Percentiles rank a stretch among this genome's conserved stretches.
Evolutionary conservation across 768 basidiomycete species (phyloP).

Genomic region (Trametes gibbosa): DNA sequence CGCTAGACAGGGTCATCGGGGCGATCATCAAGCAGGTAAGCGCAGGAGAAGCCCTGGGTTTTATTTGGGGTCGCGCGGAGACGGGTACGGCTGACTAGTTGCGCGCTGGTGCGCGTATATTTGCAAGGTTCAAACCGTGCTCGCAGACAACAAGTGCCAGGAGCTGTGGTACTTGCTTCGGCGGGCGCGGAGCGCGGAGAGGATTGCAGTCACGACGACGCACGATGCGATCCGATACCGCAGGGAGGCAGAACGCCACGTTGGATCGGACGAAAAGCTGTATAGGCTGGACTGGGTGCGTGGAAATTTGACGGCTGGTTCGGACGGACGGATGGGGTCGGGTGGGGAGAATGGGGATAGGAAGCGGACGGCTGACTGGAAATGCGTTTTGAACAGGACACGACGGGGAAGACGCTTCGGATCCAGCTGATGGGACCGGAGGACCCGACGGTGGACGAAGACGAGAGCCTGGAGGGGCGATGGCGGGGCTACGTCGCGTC

Average conservation of each 20-base stretch:
- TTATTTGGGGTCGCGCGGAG: not conserved
- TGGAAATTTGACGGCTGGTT: no score
- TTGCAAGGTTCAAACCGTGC: conserved; percentile 77
- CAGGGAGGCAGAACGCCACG: conserved; percentile 73
- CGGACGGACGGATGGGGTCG: no score
- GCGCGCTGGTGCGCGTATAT: not conserved
- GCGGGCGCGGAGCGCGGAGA: conserved; percentile 51
- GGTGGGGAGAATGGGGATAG: not conserved
- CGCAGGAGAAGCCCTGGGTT: not conserved
- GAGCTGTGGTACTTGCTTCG: conserved; percentile 80
- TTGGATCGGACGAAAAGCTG: conserved; percentile 72
- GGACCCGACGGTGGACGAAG: conserved; percentile 64
- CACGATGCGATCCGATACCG: conserved; percentile 76
- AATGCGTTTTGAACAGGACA: conserved; percentile 40
- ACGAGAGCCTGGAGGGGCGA: conserved; percentile 47
- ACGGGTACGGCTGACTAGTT: conserved; percentile 2
- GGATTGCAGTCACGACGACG: conserved; percentile 39
- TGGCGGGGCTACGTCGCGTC: conserved; percentile 77
- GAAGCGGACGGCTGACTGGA: conserved; percentile 4
- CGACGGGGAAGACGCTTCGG: conserved; percentile 50
- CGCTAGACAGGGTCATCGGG: conserved; percentile 88
- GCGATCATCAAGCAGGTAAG: conserved; percentile 89
- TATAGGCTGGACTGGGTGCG: conserved; percentile 81
- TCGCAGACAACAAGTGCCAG: conserved; percentile 82
- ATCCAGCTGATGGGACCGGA: conserved; percentile 58